Base-by-base conservation (phyloP, 805 yeast genomes). In the Debaryomyces maramus region DNA sequence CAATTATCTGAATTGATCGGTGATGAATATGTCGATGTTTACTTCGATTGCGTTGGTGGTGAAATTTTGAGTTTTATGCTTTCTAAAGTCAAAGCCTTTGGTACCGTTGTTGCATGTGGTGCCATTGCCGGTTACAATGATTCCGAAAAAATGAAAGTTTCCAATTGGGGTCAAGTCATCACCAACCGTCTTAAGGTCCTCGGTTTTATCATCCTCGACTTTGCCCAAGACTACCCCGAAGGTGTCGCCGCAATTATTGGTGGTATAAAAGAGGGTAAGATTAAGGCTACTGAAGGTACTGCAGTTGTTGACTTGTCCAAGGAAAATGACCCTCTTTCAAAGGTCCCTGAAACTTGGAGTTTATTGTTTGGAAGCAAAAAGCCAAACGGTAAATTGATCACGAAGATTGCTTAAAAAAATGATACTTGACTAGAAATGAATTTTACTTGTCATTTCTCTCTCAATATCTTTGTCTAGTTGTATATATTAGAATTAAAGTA, bases 31-130 rank as follows among this genome's bases (percentile, higher is more conserved):
- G 73, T 74, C 27, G 81, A 79, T 49, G 65, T 71, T 28, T 80
- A 72, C 57, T 78, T 69, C 45, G 88, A 82, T 54, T 76, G 76
- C 47, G 87, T 82, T 24, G 88, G 87, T 34, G 88, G 87, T 30
- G 66, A 70, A 38, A 67, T 75, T 15, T 65, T 81, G 51, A 78
- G 75, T 47, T 56, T 64, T 18, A 73, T 74, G 38, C 58, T 75
- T 44, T 40, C 49, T 6, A 52, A 58, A 43, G 52, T 70, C 41
- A 75, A 67, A 46, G 56, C 55, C 6, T 56, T 53, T 28, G 81
- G 78, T 31, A 61, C 56, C 24, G 61, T 83, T 29, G 54, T 80
- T 39, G 81, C 79, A n/a, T 79, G 85, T 61, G 88, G 88, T 45
- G 70, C 81, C 10, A 78, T 82, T 44, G 60, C 85, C 22, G 77